Conservation (phyloP, 331 rosid genomes). For the Pyrus hybrid region DNA sequence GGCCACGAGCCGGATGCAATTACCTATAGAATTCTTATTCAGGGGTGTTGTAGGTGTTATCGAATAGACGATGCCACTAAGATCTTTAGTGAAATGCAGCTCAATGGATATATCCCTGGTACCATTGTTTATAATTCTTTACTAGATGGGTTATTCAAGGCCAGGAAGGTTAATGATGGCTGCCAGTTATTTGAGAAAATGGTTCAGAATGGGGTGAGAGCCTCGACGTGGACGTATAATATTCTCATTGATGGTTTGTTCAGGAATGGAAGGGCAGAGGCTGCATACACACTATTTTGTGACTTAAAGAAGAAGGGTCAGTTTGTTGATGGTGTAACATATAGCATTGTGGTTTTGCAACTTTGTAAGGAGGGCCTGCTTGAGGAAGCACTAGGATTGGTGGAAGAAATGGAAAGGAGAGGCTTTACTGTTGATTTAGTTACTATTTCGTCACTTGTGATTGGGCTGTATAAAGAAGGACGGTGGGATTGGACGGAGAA, state of each 20-base stretch:
- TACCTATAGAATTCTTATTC: slow-evolving; percentile 58
- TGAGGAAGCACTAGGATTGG: slow-evolving; percentile 59
- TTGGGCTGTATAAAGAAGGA: slow-evolving; percentile 53
- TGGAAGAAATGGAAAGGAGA: slow-evolving; percentile 86
- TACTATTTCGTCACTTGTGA: slow-evolving; percentile 60
- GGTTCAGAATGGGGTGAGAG: too few species aligned
- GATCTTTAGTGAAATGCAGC: slow-evolving; percentile 62
- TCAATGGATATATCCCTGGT: slow-evolving; percentile 41
- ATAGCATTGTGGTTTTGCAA: slow-evolving; percentile 69
- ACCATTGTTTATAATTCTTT: slow-evolving; percentile 64
- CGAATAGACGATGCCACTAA: slow-evolving; percentile 47
- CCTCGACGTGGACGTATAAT: too few species aligned
- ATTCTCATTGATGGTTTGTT: too few species aligned
- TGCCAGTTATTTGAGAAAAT: too few species aligned
- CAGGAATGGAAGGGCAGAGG: too few species aligned
- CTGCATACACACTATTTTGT: too few species aligned
- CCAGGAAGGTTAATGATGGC: too few species aligned
- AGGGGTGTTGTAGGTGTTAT: slow-evolving; percentile 58
- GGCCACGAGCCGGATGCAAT: slow-evolving; percentile 61
- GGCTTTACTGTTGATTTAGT: slow-evolving; percentile 73
- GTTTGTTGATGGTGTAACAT: slow-evolving; percentile 71
- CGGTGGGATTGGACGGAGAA: too few species aligned
- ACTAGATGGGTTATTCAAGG: slow-evolving; percentile 67
- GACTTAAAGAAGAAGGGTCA: too few species aligned
- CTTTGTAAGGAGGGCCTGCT: slow-evolving; percentile 65